Percentiles rank a stretch among this genome's conserved stretches.
These are phyloP conservation scores for Oxytropis ochrocephala DNA, from an alignment of 306 rosid species.

Conservation along the genomic window DNA sequence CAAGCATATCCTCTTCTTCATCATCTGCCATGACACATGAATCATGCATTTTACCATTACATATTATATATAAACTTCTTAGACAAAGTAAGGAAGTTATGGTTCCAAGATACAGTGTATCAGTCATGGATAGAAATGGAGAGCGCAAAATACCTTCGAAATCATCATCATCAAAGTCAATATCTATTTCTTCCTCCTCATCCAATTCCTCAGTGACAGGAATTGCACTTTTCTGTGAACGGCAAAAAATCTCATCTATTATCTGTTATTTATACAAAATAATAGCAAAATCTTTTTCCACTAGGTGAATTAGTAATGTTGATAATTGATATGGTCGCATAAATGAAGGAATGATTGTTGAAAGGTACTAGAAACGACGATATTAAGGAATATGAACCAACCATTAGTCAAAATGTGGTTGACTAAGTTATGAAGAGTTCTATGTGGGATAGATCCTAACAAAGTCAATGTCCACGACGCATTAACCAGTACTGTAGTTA, in stretches of 20 bases:
- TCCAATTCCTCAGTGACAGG: conserved; percentile 56
- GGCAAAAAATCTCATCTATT: neutral
- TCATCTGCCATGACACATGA: conserved; percentile 52
- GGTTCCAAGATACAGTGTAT: neutral
- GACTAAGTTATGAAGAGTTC: neutral
- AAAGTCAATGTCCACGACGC: neutral
- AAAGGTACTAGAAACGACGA: neutral
- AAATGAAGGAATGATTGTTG: neutral
- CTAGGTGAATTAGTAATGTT: neutral
- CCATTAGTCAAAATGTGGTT: conserved; percentile 1
- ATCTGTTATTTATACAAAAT: neutral
- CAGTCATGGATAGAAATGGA: neutral
- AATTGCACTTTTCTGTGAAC: conserved; percentile 64
- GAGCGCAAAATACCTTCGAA: conserved; percentile 62
- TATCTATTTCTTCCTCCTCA: conserved; percentile 56
- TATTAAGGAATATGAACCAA: neutral
- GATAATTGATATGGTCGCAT: neutral
- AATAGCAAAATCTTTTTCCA: neutral
- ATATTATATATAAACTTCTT: neutral
- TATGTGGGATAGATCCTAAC: neutral
- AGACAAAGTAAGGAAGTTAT: neutral
- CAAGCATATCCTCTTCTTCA: conserved; percentile 98
- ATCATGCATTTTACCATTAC: conserved; percentile 4
- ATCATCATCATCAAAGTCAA: conserved; percentile 87
- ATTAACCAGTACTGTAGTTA: neutral